Evolutionary conservation across 805 yeast genomes (phyloP).

Genomic region (Maudiozyma turicensis): DNA sequence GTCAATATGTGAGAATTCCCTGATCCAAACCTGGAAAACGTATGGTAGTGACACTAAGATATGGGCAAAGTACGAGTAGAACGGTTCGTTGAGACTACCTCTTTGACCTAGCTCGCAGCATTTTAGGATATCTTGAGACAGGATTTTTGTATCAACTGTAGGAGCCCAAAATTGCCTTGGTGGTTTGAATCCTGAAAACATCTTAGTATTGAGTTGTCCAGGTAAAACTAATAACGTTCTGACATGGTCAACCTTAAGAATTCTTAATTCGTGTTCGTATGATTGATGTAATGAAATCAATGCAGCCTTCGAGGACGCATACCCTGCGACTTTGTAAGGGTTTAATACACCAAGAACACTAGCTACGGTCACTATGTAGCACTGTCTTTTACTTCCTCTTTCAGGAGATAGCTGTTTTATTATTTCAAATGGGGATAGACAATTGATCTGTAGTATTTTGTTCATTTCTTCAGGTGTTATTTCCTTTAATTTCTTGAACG

Average conservation of each 20-base stretch:
- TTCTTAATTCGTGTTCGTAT: conserved; percentile 57
- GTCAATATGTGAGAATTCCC: conserved; percentile 65
- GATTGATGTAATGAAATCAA: conserved; percentile 77
- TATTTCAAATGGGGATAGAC: conserved; percentile 55
- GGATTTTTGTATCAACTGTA: conserved; percentile 46
- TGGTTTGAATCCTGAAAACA: conserved; percentile 69
- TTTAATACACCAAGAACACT: conserved; percentile 72
- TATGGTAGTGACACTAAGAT: conserved; percentile 60
- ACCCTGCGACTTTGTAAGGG: conserved; percentile 67
- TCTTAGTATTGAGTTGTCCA: conserved; percentile 67
- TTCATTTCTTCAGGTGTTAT: conserved; percentile 29
- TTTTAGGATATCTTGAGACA: conserved; percentile 46
- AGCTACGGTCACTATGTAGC: conserved; percentile 69
- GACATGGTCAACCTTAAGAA: conserved; percentile 39
- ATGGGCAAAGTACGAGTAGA: conserved; percentile 65
- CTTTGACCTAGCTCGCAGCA: conserved; percentile 53
- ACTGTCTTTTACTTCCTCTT: conserved; percentile 43
- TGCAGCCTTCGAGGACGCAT: conserved; percentile 85
- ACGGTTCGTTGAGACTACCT: conserved; percentile 63
- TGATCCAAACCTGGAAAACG: conserved; percentile 32
- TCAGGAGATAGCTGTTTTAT: conserved; percentile 56
- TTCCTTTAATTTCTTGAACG: conserved; percentile 40
- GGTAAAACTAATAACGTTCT: conserved; percentile 70
- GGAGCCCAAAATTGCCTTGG: conserved; percentile 77
- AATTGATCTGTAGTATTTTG: conserved; percentile 57